Evolutionary conservation across 1,139 yeast genomes (phyloP).

Genomic region (Pichia sp.): DNA sequence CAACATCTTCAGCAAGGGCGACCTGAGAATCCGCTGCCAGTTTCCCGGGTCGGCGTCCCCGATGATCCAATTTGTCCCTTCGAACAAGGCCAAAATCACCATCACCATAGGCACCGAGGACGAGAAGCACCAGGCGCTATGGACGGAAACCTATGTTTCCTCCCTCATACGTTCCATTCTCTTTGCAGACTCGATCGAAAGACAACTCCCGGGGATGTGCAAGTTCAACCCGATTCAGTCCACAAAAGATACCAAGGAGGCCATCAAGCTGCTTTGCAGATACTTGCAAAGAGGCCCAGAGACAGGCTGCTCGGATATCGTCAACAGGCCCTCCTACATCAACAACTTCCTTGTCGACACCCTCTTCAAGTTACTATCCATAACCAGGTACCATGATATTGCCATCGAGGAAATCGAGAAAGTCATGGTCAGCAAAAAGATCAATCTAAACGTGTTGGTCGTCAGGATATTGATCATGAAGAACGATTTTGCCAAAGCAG

Average conservation of each 20-base stretch:
- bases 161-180: constrained; percentile 68
- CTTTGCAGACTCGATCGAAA: constrained; percentile 60
- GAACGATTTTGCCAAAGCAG: constrained; percentile 78
- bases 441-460: constrained; percentile 49
- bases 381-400: constrained; percentile 59
- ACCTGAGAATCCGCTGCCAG: constrained; percentile 38
- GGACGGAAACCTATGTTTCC: constrained; percentile 82
- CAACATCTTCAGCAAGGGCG: constrained; percentile 46
- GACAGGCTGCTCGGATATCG: constrained; percentile 58
- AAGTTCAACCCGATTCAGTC: constrained; percentile 43
- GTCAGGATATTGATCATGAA: constrained; percentile 50
- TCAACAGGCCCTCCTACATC: constrained; percentile 64
- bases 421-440: constrained; percentile 28
- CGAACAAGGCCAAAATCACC: constrained; percentile 20
- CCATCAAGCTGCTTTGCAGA: constrained; percentile 56
- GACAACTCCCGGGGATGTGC: constrained; percentile 53
- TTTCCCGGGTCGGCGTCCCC: constrained; percentile 31
- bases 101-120: constrained; percentile 20
- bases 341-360: constrained; percentile 78
- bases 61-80: constrained; percentile 29
- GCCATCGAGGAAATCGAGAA: constrained; percentile 52
- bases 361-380: constrained; percentile 54
- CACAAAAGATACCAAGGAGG: constrained; percentile 45
- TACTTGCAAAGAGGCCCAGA: constrained; percentile 64
- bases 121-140: constrained; percentile 38